Evolutionary conservation across 2,329 filamentous ascomycete genomes (phyloP).

Genomic region (Pseudogymnoascus sp.): DNA sequence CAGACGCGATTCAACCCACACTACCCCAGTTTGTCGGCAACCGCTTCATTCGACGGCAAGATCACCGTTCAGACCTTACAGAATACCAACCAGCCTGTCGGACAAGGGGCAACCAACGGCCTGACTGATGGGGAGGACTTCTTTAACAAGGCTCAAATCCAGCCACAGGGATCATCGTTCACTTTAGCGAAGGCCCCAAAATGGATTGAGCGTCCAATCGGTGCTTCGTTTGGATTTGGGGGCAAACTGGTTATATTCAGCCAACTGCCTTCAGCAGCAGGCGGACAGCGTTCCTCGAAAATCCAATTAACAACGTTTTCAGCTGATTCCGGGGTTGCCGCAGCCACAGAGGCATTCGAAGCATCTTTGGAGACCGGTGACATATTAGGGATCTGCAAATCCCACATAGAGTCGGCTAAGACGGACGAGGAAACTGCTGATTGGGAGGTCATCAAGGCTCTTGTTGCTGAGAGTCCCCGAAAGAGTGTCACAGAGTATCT

Average conservation of each 20-base stretch:
- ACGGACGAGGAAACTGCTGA: conserved; percentile 91
- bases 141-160: conserved; percentile 86
- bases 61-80: conserved; percentile 90
- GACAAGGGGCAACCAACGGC: conserved; percentile 58
- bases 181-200: conserved; percentile 77
- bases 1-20: conserved; percentile 88
- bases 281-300: conserved; percentile 63
- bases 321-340: conserved; percentile 76
- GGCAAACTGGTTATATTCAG: conserved; percentile 80
- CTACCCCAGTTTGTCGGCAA: conserved; percentile 86
- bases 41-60: conserved; percentile 94
- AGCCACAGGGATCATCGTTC: conserved; percentile 86
- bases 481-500: conserved; percentile 81
- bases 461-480: conserved; percentile 78
- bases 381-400: conserved; percentile 69
- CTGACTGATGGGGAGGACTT: conserved; percentile 88
- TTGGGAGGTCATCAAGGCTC: conserved; percentile 87
- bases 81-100: conserved; percentile 75
- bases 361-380: conserved; percentile 71
- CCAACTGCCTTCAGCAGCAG: conserved; percentile 48
- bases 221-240: conserved; percentile 89
- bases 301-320: conserved; percentile 82
- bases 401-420: conserved; percentile 65
- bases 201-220: conserved; percentile 80
- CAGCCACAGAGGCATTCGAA: conserved; percentile 80